Evolutionary conservation across 2,329 filamentous ascomycete genomes (phyloP), one percentile per base, ranked within the genome.

Genomic region (Paecilomyces dactylethromorphus): DNA sequence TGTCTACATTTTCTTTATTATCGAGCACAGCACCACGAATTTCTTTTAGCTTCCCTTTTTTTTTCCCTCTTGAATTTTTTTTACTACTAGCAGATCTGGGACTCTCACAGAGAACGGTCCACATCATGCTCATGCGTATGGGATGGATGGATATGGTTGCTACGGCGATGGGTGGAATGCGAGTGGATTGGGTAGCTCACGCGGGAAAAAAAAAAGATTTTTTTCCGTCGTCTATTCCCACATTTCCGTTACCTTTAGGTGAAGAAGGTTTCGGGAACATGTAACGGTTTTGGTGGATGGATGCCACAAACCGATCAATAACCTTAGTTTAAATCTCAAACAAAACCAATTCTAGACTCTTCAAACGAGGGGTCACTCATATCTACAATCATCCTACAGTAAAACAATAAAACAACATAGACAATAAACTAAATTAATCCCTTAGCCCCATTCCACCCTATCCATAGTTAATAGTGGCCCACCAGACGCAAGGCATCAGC

Each of bases 1-100:
- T 59, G 29, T 52, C 53, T 53, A 59, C n/a, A 58, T 60, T 12
- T 45, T 49, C 53, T n/a, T 45, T 45, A n/a, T 45, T 45, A 45
- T 45, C n/a, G 7, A 45, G 39, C 39, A 45, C 39, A 8, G 39
- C 39, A 45, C 15, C 39, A 45, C 39, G 39, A 45, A 10, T 29
- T 59, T 54, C 58, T 53, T 56, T 54, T 39, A 18, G 18, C 24
- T 58, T 56, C 53, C 31, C 50, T 21, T 24, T 53, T 39, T 55
- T 31, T 15, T 31, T 53, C 22, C 29, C 45, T 45, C 39, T 45
- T 24, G 13, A 53, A 11, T 51, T 26, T 21, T 22, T 26, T 24
- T 54, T n/a, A n/a, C 32, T 55, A 35, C 35, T 53, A 49, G 24
- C 21, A 3, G 15, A n/a, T 45, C 18, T 45, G 39, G 39, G 39